A percentile compares a stretch with the other conserved stretches of the same genome.
Conservation (phyloP, 2,329 filamentous ascomycete genomes). For the Zymoseptoria passerinii region DNA sequence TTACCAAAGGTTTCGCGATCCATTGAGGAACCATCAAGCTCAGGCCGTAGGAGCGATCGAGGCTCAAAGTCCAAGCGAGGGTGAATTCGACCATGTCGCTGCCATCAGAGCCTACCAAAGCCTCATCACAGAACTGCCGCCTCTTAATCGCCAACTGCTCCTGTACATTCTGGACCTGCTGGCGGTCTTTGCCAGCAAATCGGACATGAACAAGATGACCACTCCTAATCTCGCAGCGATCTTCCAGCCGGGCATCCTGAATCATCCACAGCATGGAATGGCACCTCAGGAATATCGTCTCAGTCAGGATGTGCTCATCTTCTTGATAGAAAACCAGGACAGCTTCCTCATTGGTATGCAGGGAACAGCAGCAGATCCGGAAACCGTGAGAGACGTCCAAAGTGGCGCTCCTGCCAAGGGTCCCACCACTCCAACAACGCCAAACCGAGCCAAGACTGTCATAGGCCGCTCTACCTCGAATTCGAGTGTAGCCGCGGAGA, state of each 20-base stretch:
- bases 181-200: slow-evolving; percentile 93
- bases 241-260: slow-evolving; percentile 93
- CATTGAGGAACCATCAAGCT: slow-evolving; percentile 60
- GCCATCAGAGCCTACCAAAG: slow-evolving; percentile 80
- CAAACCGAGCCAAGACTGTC: slow-evolving; percentile 44
- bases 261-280: slow-evolving; percentile 92
- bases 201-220: slow-evolving; percentile 94
- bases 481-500: slow-evolving; percentile 81
- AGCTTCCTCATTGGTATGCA: slow-evolving; percentile 98
- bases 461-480: slow-evolving; percentile 73
- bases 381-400: slow-evolving; percentile 58
- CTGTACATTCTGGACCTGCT: slow-evolving; percentile 93
- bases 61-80: slow-evolving; percentile 55
- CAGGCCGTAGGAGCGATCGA: slow-evolving; percentile 63
- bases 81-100: slow-evolving; percentile 62
- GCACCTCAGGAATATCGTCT: slow-evolving; percentile 85
- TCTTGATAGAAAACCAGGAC: slow-evolving; percentile 96
- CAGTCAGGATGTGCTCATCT: slow-evolving; percentile 94
- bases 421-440: slow-evolving; percentile 36
- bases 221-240: slow-evolving; percentile 91
- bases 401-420: slow-evolving; percentile 53
- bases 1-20: slow-evolving; percentile 84
- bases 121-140: slow-evolving; percentile 85
- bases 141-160: slow-evolving; percentile 84
- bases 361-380: slow-evolving; percentile 93